Evolutionary conservation across 495 filamentous ascomycete genomes (phyloP).

Genomic region (Penicillium angulare): DNA sequence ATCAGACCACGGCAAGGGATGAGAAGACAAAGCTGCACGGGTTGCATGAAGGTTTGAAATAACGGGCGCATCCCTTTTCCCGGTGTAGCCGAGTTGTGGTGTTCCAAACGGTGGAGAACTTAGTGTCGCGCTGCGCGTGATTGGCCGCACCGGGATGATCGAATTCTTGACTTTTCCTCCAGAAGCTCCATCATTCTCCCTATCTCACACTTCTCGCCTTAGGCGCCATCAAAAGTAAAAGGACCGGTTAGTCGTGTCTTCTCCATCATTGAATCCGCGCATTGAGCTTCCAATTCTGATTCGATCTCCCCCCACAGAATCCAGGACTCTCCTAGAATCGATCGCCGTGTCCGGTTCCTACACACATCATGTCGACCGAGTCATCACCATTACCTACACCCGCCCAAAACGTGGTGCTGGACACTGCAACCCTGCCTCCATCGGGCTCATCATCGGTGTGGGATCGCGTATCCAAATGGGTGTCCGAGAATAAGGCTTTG

Average conservation of each 20-base stretch:
- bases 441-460: constrained; percentile 68
- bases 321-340: constrained; percentile 21
- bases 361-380: constrained; percentile 45
- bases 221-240: constrained; percentile 12
- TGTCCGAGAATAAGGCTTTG: constrained; percentile 88
- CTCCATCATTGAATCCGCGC: neutral
- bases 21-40: neutral
- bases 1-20: too few relatives aligned
- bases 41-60: neutral
- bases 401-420: constrained; percentile 46
- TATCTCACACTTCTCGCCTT: constrained; percentile 26
- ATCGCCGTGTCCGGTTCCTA: constrained; percentile 19
- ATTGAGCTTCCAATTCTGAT: constrained; percentile 5
- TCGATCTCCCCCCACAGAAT: constrained; percentile 1
- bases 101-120: constrained; percentile 22
- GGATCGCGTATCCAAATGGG: constrained; percentile 89
- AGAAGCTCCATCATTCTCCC: constrained; percentile 35
- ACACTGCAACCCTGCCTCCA: constrained; percentile 48
- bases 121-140: constrained; percentile 32
- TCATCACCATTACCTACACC: constrained; percentile 40
- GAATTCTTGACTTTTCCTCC: constrained; percentile 36
- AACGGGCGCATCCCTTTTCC: neutral
- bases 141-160: constrained; percentile 30
- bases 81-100: constrained; percentile 1
- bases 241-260: constrained; percentile 19